Evolutionary conservation across 2,329 filamentous ascomycete species (phyloP).

Genomic region (Balansia obtecta): DNA sequence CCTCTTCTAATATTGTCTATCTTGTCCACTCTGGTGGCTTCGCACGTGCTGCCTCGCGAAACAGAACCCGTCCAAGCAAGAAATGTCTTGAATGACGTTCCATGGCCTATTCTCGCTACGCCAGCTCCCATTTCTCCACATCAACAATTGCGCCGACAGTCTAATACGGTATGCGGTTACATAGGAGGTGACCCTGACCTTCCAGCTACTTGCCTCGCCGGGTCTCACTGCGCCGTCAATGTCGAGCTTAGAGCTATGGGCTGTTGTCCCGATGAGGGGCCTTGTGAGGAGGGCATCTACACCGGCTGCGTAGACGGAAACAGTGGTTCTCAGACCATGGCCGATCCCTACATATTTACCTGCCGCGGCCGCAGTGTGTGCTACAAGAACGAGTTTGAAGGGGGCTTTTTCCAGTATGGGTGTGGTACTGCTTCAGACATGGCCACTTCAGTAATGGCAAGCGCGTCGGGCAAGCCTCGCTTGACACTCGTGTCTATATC

Average conservation of each 20-base stretch:
- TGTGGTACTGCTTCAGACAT: conserved; percentile 37
- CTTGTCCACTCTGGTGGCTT: conserved; percentile 19
- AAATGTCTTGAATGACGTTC: conserved; percentile 22
- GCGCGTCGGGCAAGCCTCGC: conserved; percentile 27
- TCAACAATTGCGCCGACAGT: conserved; percentile 27
- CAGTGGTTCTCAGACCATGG: conserved; percentile 34
- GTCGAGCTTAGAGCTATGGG: conserved; percentile 35
- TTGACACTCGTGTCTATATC: conserved; percentile 26
- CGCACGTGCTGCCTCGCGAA: conserved; percentile 27
- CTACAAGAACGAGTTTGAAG: conserved; percentile 42
- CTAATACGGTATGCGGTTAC: conserved; percentile 46
- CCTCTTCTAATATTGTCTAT: conserved; percentile 22
- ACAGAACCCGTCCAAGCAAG: conserved; percentile 24
- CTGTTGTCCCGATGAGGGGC: conserved; percentile 39
- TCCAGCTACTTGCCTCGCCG: conserved; percentile 43
- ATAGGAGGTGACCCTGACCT: conserved; percentile 38
- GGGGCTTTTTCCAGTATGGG: conserved; percentile 44
- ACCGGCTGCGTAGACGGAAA: conserved; percentile 43
- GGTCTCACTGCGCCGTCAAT: conserved; percentile 46
- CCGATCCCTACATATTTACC: conserved; percentile 45
- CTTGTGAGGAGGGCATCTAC: conserved; percentile 43
- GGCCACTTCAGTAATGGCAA: conserved; percentile 35
- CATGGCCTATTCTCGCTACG: conserved; percentile 22
- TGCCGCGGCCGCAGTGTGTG: conserved; percentile 39
- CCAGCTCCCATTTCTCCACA: conserved; percentile 24